phyloP scores from a whole-genome alignment of 106 monocot species.

The Dendrobium chrysotoxum region DNA sequence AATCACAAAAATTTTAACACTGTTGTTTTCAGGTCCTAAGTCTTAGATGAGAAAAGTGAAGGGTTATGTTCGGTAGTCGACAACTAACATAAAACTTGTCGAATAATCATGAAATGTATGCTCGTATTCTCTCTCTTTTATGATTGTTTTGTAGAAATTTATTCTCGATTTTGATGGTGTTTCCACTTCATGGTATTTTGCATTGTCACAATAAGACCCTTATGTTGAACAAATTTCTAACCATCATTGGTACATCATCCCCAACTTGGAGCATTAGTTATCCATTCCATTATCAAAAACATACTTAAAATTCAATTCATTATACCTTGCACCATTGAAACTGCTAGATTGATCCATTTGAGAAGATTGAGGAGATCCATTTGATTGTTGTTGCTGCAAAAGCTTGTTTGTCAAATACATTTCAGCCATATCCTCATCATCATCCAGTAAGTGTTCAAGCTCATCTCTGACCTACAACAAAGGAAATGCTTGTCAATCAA shows the following conservation, averaged over 20 bases:
- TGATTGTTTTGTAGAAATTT: too few relatives aligned
- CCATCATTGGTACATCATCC: not conserved
- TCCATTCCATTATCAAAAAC: not conserved
- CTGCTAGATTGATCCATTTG: conserved; percentile 3
- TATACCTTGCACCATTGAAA: conserved; percentile 37
- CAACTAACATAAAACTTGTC: too few relatives aligned
- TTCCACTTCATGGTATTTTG: too few relatives aligned
- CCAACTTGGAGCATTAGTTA: not conserved
- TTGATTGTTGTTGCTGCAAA: conserved; percentile 20
- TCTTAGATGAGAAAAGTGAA: too few relatives aligned
- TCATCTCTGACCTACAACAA: conserved; percentile 69
- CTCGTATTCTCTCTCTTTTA: too few relatives aligned
- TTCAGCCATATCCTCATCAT: conserved; percentile 77
- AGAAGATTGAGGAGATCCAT: conserved; percentile 30
- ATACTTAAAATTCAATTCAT: not conserved
- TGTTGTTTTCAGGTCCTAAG: too few relatives aligned
- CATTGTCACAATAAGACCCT: not conserved
- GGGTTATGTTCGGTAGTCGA: too few relatives aligned
- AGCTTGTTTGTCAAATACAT: conserved; percentile 75
- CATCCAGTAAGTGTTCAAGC: conserved; percentile 69
- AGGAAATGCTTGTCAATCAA: not conserved
- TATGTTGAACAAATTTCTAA: not conserved
- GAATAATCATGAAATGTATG: too few relatives aligned
- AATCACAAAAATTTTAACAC: too few relatives aligned
- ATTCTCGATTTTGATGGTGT: too few relatives aligned